Evolutionary conservation across 441 rosid species (phyloP).

Genomic region (Erysimum pusillum): DNA sequence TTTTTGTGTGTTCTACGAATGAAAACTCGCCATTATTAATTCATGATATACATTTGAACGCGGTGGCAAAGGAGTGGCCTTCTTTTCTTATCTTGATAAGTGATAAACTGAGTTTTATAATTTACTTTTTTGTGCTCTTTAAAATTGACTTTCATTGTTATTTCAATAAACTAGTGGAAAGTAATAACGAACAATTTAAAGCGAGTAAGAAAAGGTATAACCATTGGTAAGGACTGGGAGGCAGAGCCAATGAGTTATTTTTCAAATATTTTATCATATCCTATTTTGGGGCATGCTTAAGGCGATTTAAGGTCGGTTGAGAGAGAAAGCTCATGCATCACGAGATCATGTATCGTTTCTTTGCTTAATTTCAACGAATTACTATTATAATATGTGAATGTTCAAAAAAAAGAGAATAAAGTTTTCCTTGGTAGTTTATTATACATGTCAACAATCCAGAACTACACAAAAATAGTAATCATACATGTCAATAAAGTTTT

Average conservation of each 20-base stretch:
- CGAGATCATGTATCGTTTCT: neutral
- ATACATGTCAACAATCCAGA: conserved; percentile 26
- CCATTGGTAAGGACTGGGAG: conserved; percentile 37
- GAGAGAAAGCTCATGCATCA: conserved; percentile 25
- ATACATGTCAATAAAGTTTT: conserved; percentile 14
- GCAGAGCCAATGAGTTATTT: conserved; percentile 26
- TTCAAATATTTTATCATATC: conserved; percentile 33
- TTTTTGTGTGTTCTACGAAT: conserved; percentile 16
- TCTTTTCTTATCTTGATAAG: conserved; percentile 44
- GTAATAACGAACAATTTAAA: conserved; percentile 35
- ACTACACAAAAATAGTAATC: neutral
- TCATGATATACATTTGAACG: conserved; percentile 28
- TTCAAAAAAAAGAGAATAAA: conserved; percentile 14
- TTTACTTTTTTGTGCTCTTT: conserved; percentile 27
- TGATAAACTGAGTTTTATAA: conserved; percentile 32
- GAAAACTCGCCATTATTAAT: conserved; percentile 24
- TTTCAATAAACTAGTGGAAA: conserved; percentile 18
- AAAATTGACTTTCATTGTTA: conserved; percentile 33
- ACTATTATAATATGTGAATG: conserved; percentile 16
- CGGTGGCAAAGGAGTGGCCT: conserved; percentile 32
- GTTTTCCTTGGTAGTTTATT: conserved; percentile 13
- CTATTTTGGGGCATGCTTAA: conserved; percentile 33
- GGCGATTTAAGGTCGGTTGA: conserved; percentile 32
- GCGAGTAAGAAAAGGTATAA: conserved; percentile 25
- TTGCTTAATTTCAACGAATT: conserved; percentile 1